Evolutionary conservation across 208 protist genomes (phyloP), one percentile per base, ranked within the genome.

Genomic region (Wallacemonas sp.): DNA sequence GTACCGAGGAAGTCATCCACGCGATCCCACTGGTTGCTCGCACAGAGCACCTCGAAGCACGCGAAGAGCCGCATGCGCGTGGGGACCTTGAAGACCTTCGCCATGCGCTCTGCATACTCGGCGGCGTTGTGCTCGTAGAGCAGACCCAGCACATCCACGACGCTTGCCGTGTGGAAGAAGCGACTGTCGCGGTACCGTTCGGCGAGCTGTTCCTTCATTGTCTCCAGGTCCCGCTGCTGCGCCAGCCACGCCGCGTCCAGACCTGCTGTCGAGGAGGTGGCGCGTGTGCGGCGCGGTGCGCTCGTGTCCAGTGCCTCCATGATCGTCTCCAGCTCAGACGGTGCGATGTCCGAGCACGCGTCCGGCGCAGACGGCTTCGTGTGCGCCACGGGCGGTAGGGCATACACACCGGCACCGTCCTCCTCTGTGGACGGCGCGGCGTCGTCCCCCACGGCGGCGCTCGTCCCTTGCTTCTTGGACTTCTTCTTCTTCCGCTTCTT

Each of bases 21-120:
- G 14, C 55, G 74, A 5, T 50, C 57, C 67, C 81, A 84, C 25
- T 63, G 66, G 7, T 46, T 32, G 23, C 55, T 66, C 44, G 62
- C 70, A 54, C 77, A 78, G 18, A 85, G 61, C 16, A 72, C 82
- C n/a, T 65, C 59, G 14, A 89, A 48, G 42, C 64, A 67, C 23
- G 76, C 72, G 55, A 75, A 80, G 36, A 71, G 64, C 42, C 75
- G 63, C 50, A 70, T 73, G 18, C 55, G 63, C 2, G 77, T 70
- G 2, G 16, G 7, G 18, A 85, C 57, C 23, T 61, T 32, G 38
- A 83, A 89, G 25, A 57, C 42, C 2, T 57, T 45, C 45, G 31
- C 33, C 20, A 82, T 2, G 3, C 67, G 33, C 26, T 46, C 44
- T 23, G 29, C 48, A 12, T 55, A 57, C 14, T 70, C 69, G 39